Conservation (phyloP, 2,329 filamentous ascomycete species). For the Pyrenochaeta sp. region DNA sequence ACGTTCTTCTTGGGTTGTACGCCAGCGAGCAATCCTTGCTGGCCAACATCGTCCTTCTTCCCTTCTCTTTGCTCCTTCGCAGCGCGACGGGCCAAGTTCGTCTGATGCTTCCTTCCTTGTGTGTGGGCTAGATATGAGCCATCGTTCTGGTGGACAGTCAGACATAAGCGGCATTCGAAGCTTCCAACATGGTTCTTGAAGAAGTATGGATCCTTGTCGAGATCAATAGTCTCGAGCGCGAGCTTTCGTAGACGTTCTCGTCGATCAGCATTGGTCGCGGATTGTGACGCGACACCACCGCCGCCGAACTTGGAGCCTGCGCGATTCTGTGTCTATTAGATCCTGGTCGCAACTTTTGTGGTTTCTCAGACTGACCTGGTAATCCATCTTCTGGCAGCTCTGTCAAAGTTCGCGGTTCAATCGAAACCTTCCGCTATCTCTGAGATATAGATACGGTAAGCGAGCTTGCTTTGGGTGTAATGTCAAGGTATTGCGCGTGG, state of each 20-base stretch:
- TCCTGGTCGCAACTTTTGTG: conserved; percentile 9
- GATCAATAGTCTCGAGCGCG: conserved; percentile 97
- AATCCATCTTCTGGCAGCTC: conserved; percentile 54
- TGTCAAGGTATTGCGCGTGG: conserved; percentile 7
- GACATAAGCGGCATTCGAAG: conserved; percentile 95
- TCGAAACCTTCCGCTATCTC: background rate
- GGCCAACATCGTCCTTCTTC: conserved; percentile 72
- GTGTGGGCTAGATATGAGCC: conserved; percentile 98
- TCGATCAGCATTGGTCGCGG: conserved; percentile 94
- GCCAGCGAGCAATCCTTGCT: conserved; percentile 77
- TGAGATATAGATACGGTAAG: background rate
- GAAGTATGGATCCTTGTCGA: conserved; percentile 99
- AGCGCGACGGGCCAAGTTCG: conserved; percentile 92
- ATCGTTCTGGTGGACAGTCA: conserved; percentile 99
- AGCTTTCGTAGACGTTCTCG: conserved; percentile 97
- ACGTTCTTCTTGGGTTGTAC: conserved; percentile 76
- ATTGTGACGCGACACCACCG: conserved; percentile 92
- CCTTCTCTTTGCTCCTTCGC: conserved; percentile 96
- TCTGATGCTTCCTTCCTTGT: conserved; percentile 98
- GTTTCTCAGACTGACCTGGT: conserved; percentile 52
- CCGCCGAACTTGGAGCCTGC: conserved; percentile 98
- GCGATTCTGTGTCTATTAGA: conserved; percentile 71
- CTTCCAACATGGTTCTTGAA: conserved; percentile 99
- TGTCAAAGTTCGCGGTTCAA: background rate
- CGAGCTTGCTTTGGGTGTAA: background rate